These are phyloP conservation scores for Petunia axillaris DNA, from an alignment of 257 asterid genomes.

Conservation along the genomic window DNA sequence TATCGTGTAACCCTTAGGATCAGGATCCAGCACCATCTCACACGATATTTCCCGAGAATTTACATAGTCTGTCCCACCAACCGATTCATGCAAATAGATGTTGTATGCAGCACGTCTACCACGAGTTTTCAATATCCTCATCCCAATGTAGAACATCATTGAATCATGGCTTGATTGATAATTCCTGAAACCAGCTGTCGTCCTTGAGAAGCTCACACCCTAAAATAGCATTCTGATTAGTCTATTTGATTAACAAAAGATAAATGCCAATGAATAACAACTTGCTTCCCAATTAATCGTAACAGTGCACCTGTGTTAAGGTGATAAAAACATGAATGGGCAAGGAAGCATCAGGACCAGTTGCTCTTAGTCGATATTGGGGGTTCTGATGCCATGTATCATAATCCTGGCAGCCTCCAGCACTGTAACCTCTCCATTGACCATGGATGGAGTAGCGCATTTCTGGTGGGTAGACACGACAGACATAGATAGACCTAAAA, in stretches of 20 bases:
- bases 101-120: conserved; percentile 97
- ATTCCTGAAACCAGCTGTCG: conserved; percentile 92
- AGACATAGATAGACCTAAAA: conserved; percentile 93
- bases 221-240: conserved; percentile 33
- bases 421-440: conserved; percentile 97
- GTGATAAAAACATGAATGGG: conserved; percentile 97
- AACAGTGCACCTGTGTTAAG: conserved; percentile 75
- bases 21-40: conserved; percentile 99
- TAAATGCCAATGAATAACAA: not conserved
- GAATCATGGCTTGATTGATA: conserved; percentile 96
- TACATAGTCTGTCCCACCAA: conserved; percentile 97
- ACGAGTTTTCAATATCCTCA: conserved; percentile 96
- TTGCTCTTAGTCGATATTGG: conserved; percentile 86
- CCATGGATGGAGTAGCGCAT: conserved; percentile 95
- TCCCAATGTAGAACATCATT: conserved; percentile 95
- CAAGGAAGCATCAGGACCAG: conserved; percentile 84
- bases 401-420: conserved; percentile 99
- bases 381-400: conserved; percentile 99
- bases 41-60: conserved; percentile 98
- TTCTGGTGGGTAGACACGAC: conserved; percentile 98
- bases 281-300: conserved; percentile 15
- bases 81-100: conserved; percentile 95
- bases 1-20: conserved; percentile 97
- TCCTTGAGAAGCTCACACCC: conserved; percentile 99
- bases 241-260: conserved; percentile 11